phyloP scores from a whole-genome alignment of 306 rosid species.

The Dryas octopetala region DNA sequence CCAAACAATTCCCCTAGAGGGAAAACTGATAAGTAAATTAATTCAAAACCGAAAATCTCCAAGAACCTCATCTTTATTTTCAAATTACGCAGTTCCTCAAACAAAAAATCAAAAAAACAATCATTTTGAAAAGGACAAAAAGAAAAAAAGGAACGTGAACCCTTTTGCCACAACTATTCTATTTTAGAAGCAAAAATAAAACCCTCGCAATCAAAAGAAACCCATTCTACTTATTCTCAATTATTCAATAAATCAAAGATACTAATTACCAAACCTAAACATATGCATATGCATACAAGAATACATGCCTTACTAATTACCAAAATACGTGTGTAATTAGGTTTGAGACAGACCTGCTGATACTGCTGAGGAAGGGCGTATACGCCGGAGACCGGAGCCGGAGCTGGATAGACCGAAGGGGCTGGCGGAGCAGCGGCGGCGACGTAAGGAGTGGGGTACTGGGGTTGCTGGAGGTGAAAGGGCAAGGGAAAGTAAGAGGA shows the following conservation, averaged over 20 bases:
- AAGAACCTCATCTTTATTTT: neutral
- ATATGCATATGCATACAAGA: neutral
- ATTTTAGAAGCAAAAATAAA: neutral
- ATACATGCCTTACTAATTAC: neutral
- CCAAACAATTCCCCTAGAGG: neutral
- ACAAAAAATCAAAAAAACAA: neutral
- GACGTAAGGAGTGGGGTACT: conserved; percentile 53
- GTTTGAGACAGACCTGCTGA: conserved; percentile 50
- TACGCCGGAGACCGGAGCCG: conserved; percentile 39
- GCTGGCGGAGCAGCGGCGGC: conserved; percentile 30
- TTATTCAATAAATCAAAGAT: neutral
- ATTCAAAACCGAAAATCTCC: neutral
- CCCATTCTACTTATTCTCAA: neutral
- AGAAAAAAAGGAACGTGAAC: neutral
- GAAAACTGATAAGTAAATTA: neutral
- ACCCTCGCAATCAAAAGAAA: too few species aligned
- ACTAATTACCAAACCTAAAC: neutral
- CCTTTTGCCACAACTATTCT: neutral
- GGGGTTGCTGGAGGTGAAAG: conserved; percentile 82
- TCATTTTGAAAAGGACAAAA: neutral
- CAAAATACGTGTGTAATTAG: neutral
- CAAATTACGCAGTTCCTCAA: neutral
- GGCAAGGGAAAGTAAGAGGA: conserved; percentile 76
- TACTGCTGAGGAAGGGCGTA: conserved; percentile 72
- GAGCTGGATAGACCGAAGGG: conserved; percentile 35